Evolutionary conservation across 371 early-diverging fungal genomes (phyloP).

Genomic region (Synchytrium microbalum): DNA sequence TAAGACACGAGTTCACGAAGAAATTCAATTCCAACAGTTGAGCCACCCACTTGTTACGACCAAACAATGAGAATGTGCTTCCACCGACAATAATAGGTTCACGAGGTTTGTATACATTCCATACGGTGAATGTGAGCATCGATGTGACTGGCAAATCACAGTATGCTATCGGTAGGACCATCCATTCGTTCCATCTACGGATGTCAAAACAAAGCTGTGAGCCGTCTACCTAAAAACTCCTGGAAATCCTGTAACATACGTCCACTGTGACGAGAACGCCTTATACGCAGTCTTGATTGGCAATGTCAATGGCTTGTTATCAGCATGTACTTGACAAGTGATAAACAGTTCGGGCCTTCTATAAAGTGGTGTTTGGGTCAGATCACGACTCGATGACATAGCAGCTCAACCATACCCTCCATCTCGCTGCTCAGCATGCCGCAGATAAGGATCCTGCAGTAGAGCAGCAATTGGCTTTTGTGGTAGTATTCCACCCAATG

Average conservation of each 20-base stretch:
- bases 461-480: conserved; percentile 16
- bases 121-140: conserved; percentile 66
- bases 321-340: conserved; percentile 68
- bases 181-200: conserved; percentile 86
- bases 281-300: conserved; percentile 53
- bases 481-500: conserved; percentile 22
- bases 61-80: conserved; percentile 68
- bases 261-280: conserved; percentile 24
- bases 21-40: too few relatives aligned
- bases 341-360: conserved; percentile 48
- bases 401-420: background rate
- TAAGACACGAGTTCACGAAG: too few relatives aligned
- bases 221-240: too few relatives aligned
- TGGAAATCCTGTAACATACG: conserved; percentile 13
- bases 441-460: conserved; percentile 27
- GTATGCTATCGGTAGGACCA: conserved; percentile 77
- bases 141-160: conserved; percentile 71
- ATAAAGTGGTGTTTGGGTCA: conserved; percentile 6
- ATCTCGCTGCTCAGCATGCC: conserved; percentile 1
- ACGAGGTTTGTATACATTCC: conserved; percentile 71
- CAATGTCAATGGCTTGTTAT: conserved; percentile 63
- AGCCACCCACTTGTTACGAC: conserved; percentile 61
- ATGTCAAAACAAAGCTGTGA: background rate
- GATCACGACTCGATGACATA: background rate
- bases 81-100: conserved; percentile 65